These are phyloP conservation scores for Beauveria sp. DNA, from an alignment of 2,329 filamentous ascomycete species.

Conservation along the genomic window DNA sequence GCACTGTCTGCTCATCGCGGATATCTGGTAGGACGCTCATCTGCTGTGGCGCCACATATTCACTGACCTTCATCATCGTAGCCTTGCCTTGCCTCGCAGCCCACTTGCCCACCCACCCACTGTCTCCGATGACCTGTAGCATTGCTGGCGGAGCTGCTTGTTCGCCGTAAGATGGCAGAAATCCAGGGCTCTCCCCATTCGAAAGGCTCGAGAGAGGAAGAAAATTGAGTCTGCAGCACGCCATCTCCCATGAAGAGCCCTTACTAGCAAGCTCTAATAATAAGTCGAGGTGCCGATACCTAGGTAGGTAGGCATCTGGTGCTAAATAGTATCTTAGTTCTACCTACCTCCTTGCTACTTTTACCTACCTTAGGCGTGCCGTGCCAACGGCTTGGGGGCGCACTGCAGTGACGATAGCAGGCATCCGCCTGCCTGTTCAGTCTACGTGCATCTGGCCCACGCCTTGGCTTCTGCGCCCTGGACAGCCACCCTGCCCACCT, in stretches of 20 bases:
- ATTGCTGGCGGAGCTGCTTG: conserved; percentile 3
- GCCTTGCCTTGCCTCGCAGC: conserved; percentile 4
- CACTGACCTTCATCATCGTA: background rate
- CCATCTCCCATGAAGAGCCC: background rate
- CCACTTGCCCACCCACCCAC: background rate
- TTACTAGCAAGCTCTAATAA: too few species aligned
- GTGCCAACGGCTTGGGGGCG: too few species aligned
- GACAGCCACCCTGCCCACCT: background rate
- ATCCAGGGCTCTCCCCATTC: background rate
- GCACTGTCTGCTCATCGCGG: too few species aligned
- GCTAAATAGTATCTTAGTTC: too few species aligned
- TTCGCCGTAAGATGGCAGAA: background rate
- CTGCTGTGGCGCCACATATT: background rate
- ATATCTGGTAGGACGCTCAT: too few species aligned
- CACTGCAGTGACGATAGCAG: too few species aligned
- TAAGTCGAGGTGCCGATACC: background rate
- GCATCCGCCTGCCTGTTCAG: background rate
- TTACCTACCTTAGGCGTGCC: too few species aligned
- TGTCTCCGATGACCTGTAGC: conserved; percentile 7
- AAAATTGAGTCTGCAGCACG: background rate
- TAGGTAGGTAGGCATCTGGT: background rate
- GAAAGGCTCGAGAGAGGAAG: background rate
- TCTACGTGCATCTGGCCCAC: background rate
- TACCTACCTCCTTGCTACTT: too few species aligned
- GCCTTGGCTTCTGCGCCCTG: background rate